A percentile compares a stretch with the other conserved stretches of the same genome.
These are phyloP conservation scores for Coelastrella sp. DNA, from an alignment of 139 green algal species.

Conservation along the genomic window DNA sequence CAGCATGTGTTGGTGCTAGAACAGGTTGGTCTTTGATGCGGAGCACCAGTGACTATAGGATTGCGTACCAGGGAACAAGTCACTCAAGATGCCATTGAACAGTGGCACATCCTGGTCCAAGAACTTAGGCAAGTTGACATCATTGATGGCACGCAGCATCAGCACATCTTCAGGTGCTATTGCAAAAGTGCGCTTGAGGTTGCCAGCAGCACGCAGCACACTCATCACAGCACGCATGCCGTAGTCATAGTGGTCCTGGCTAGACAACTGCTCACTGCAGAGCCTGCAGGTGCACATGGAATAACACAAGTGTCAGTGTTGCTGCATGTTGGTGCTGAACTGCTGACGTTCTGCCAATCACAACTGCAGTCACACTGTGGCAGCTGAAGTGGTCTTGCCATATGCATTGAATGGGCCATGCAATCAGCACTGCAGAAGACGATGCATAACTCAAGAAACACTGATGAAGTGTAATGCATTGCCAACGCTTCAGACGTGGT, in stretches of 20 bases:
- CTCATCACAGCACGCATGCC: conserved; percentile 87
- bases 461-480: neutral
- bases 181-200: conserved; percentile 69
- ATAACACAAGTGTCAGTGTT: neutral
- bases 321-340: neutral
- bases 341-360: neutral
- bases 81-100: conserved; percentile 81
- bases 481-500: neutral
- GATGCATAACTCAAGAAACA: too few relatives aligned
- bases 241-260: conserved; percentile 89
- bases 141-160: conserved; percentile 83
- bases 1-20: too few relatives aligned
- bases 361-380: neutral
- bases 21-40: too few relatives aligned
- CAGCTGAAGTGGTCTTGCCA: neutral
- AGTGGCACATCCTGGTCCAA: conserved; percentile 90
- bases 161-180: conserved; percentile 76
- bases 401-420: too few relatives aligned
- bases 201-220: conserved; percentile 78
- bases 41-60: too few relatives aligned
- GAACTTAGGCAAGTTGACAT: conserved; percentile 91
- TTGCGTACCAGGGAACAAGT: conserved; percentile 77
- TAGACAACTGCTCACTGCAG: conserved; percentile 86
- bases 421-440: too few relatives aligned
- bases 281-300: conserved; percentile 61